Evolutionary conservation across 768 basidiomycete genomes (phyloP).

Genomic region (Boletus pseudopeckii): DNA sequence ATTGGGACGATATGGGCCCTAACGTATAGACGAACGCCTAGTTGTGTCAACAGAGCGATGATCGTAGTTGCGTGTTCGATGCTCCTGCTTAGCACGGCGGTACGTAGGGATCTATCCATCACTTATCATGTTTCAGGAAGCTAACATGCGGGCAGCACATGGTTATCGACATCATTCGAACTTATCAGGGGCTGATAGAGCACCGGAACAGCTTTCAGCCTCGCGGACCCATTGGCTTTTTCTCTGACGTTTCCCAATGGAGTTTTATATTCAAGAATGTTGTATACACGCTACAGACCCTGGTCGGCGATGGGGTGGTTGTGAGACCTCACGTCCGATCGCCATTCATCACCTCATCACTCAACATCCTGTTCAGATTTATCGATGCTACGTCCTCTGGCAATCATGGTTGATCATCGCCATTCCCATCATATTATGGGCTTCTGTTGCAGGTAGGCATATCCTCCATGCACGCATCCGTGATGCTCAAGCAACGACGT

Average conservation of each 20-base stretch:
- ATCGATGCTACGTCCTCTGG: constrained; percentile 30
- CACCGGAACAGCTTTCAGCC: constrained; percentile 4
- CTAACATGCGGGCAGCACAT: constrained; percentile 10
- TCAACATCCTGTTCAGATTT: constrained; percentile 13
- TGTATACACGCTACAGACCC: constrained; percentile 18
- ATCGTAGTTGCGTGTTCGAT: constrained; percentile 18
- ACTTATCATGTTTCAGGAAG: no score
- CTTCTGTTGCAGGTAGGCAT: constrained; percentile 8
- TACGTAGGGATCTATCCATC: background rate
- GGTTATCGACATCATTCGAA: constrained; percentile 16
- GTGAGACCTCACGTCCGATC: constrained; percentile 2
- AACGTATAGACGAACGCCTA: background rate
- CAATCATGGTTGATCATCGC: constrained; percentile 15
- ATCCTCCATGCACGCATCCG: no score
- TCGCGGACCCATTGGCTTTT: constrained; percentile 24
- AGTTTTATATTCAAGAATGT: constrained; percentile 29
- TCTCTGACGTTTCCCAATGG: constrained; percentile 23
- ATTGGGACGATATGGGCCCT: constrained; percentile 24
- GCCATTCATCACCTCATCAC: background rate
- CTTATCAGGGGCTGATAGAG: constrained; percentile 21
- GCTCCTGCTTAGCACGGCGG: constrained; percentile 17
- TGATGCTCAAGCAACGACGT: background rate
- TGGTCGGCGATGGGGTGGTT: constrained; percentile 25
- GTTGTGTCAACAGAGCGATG: constrained; percentile 12
- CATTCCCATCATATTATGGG: constrained; percentile 17